phyloP scores from a whole-genome alignment of 2,329 filamentous ascomycete genomes.

The Colletotrichum acutatum region DNA sequence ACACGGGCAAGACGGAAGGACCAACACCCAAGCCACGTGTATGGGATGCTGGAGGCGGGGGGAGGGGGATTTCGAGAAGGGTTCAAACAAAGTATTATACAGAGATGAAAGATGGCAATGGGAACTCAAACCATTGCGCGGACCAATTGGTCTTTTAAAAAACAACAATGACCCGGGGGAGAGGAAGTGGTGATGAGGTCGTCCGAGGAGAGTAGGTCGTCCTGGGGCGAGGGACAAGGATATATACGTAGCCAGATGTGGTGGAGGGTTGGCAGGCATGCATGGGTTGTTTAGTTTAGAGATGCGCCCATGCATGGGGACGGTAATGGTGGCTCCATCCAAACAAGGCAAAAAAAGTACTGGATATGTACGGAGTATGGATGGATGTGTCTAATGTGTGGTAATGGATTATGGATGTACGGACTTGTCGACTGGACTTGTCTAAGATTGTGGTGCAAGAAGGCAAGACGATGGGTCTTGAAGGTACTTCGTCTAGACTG shows the following conservation, averaged over 20 bases:
- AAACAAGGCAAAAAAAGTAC: conserved; percentile 31
- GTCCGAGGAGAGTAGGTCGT: conserved; percentile 40
- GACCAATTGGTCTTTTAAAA: conserved; percentile 47
- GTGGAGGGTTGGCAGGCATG: conserved; percentile 25
- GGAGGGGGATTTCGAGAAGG: conserved; percentile 35
- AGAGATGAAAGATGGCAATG: conserved; percentile 33
- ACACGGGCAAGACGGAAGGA: conserved; percentile 33
- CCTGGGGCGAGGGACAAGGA: conserved; percentile 54
- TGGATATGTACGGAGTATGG: conserved; percentile 18
- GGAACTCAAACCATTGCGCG: conserved; percentile 51
- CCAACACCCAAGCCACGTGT: conserved; percentile 35
- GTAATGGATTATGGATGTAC: conserved; percentile 34
- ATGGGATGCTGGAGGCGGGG: conserved; percentile 37
- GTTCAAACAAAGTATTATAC: conserved; percentile 44
- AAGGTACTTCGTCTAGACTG: conserved; percentile 28
- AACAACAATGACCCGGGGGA: conserved; percentile 43
- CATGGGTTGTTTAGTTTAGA: conserved; percentile 28
- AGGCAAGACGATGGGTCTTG: conserved; percentile 30
- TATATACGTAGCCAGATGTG: conserved; percentile 54
- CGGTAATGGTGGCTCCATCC: conserved; percentile 27
- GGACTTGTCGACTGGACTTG: conserved; percentile 8
- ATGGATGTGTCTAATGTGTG: conserved; percentile 22
- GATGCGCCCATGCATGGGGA: conserved; percentile 35
- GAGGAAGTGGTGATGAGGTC: conserved; percentile 39
- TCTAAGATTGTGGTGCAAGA: conserved; percentile 32